Percentiles rank a stretch among this genome's conserved stretches.
phyloP scores from a whole-genome alignment of 306 rosid species.

The Sindora glabra region DNA sequence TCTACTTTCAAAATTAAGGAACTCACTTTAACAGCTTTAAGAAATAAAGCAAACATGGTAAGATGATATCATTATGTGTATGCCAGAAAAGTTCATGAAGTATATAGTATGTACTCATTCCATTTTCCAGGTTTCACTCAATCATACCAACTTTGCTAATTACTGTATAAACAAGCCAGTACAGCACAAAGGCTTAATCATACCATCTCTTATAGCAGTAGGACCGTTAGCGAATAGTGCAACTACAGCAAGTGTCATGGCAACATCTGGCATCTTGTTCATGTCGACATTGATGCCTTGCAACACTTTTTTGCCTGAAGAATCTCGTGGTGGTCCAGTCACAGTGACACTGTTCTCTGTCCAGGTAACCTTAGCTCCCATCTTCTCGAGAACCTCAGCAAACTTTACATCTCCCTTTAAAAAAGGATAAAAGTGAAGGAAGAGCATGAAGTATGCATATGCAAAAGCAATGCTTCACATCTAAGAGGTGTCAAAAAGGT shows the following conservation, averaged over 20 bases:
- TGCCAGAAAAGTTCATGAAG: not conserved
- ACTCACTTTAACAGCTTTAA: not conserved
- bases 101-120: not conserved
- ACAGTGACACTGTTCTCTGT: constrained; percentile 85
- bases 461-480: not conserved
- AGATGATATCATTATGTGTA: not conserved
- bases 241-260: constrained; percentile 98
- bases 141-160: not conserved
- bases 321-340: constrained; percentile 65
- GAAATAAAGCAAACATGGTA: not conserved
- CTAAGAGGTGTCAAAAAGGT: not conserved
- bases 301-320: constrained; percentile 57
- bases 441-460: not conserved
- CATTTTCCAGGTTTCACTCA: not conserved
- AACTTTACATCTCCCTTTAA: constrained; percentile 91
- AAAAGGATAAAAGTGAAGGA: constrained; percentile 1
- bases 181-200: constrained; percentile 8
- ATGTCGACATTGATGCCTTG: constrained; percentile 82
- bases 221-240: constrained; percentile 91
- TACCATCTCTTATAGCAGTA: constrained; percentile 91
- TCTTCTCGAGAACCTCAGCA: constrained; percentile 94
- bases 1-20: not conserved
- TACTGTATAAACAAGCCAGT: not conserved
- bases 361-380: constrained; percentile 98
- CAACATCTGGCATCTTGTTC: constrained; percentile 99